Evolutionary conservation across 73 alveolate genomes (phyloP).

Genomic region (Paramecium biaurelia): DNA sequence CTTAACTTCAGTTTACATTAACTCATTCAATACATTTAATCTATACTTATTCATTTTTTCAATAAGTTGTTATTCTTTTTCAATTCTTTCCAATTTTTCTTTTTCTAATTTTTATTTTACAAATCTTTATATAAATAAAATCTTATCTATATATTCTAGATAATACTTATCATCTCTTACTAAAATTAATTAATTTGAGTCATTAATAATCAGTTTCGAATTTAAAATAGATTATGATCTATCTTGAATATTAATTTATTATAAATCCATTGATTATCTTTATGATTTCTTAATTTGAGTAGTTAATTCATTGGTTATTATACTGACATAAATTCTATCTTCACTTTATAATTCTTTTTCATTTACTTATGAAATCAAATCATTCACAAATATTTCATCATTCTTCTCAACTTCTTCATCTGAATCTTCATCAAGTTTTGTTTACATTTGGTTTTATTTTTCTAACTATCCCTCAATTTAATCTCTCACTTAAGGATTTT

Average conservation of each 20-base stretch:
- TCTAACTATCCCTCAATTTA: background rate
- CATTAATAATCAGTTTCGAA: background rate
- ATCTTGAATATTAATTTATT: background rate
- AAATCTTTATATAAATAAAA: background rate
- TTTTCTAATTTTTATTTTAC: background rate
- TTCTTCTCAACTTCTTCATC: background rate
- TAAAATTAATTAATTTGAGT: background rate
- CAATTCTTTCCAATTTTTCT: background rate
- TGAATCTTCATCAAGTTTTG: background rate
- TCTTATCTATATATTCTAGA: background rate
- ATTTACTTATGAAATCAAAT: background rate
- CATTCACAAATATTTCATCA: background rate
- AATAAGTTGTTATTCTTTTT: background rate
- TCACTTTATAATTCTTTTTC: background rate
- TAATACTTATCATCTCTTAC: background rate
- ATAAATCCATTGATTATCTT: background rate
- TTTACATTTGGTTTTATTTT: background rate
- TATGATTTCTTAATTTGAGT: background rate
- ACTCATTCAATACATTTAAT: background rate
- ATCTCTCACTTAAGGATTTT: background rate
- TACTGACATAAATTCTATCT: background rate
- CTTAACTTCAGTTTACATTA: background rate
- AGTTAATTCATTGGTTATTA: background rate
- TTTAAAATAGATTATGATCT: background rate
- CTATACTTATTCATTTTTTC: background rate